Base-by-base conservation (phyloP, 805 yeast species). In the Pichia eremophila region DNA sequence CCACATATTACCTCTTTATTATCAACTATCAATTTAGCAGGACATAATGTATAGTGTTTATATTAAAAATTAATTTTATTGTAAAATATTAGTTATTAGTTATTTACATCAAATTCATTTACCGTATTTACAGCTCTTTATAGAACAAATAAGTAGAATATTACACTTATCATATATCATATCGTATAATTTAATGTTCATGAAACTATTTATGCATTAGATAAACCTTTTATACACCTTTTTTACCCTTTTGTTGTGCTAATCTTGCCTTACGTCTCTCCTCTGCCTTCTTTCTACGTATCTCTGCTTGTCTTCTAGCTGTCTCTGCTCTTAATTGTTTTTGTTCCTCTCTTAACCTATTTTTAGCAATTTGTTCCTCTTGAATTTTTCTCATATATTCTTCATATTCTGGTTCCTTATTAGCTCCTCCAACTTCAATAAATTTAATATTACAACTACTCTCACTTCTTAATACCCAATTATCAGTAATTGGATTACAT, bases 401-500 rank as follows among this genome's bases (percentile, higher is more conserved):
- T 9, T 32, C 36, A 32, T 32, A 32, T 15, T 32, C 36, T 3
- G 36, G 17, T 15, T 7, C 35, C 35, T 32, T 32, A 7, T 19
- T 4, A 19, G 36, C 36, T 17, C 38, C 44, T 11, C 61, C 40
- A 29, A 55, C 54, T 3, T 60, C 58, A 18, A 62, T 32, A 35
- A 54, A 64, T 41, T 50, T 49, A 32, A 50, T 41, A 41, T 60
- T 64, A 49, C 68, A 64, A 19, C 61, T 52, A 28, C 60, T 55
- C 4, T 42, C 55, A 4, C 61, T 53, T 3, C 46, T 46, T 79
- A 85, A 80, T 14, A 87, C 76, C 71, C 84, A 84, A 64, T 32
- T 32, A 32, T 85, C 93, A 3, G 75, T 74, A 15, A 66, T 61
- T 43, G 85, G 85, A 57, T 83, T 72, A 67, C 96, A 88, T 34